Base-by-base conservation (phyloP, 2,329 filamentous ascomycete genomes). In the Apiospora kogelbergensis region DNA sequence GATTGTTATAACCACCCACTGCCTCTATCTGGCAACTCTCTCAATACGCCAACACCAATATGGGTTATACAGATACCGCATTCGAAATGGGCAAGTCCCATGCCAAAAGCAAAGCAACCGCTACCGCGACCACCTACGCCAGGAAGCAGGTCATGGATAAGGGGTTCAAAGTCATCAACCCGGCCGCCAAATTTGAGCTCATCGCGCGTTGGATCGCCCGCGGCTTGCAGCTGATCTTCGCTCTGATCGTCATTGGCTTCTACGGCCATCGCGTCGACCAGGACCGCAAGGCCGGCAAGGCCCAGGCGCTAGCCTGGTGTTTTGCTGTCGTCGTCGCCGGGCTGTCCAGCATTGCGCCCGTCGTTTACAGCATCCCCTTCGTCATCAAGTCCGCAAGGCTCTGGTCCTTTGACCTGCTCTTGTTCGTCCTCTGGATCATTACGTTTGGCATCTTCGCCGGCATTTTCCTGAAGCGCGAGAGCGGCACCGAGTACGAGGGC, bases 361-460 rank as follows among this genome's bases (percentile, higher is more conserved):
- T 89, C 0, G 70, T 83, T 30, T 78, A 78, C 17, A 74, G 78
- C 2, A 78, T 82, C 22, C 81, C 82, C 0, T 42, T 67, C 22
- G 3, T 67, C 24, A 81, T 6, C 81, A 84, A 26, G 40, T 46
- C 65, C 26, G 30, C 65, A 57, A 81, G 82, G 3, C 78, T 83
- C 6, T 86, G 84, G 63, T 76, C 78, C 17, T 84, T 82, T 81
- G 84, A 86, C 65, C 70, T 81, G 24, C 70, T 77, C 11, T 78
- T 86, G 4, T 84, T 81, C 72, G 53, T 85, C 40, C 73, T 80
- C 2, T 94, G 91, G 89, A 82, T 92, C 70, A 85, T 89, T 17
- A 83, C 91, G 2, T 93, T 94, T 76, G 92, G 91, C 37, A 86
- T 92, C 70, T 94, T 94, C 73, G 92, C 89, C 17, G 87, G 84